Conservation (phyloP, 805 yeast species). For the Saccharomyces kudriavzevii region DNA sequence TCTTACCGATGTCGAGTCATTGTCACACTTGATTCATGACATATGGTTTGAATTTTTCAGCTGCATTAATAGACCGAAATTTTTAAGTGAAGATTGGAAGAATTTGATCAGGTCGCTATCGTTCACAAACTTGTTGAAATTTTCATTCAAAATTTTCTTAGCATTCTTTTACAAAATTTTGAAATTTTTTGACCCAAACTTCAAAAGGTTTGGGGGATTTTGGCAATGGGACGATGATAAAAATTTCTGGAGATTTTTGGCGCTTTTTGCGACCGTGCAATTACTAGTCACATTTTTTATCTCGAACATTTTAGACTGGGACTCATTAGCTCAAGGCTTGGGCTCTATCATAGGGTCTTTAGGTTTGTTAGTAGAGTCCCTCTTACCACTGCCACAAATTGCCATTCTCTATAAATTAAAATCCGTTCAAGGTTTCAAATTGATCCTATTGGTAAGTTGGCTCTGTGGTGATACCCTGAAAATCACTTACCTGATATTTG, state of each 20-base stretch:
- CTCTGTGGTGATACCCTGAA: slow-evolving; percentile 80
- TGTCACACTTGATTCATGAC: slow-evolving; percentile 24
- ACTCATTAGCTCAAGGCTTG: slow-evolving; percentile 48
- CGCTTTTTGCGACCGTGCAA: slow-evolving; percentile 36
- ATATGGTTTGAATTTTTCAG: slow-evolving; percentile 29
- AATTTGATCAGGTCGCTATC: slow-evolving; percentile 17
- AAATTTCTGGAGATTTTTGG: slow-evolving; percentile 57
- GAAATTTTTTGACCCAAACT: slow-evolving; percentile 63
- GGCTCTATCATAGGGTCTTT: slow-evolving; percentile 45
- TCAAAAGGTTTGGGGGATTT: slow-evolving; percentile 53
- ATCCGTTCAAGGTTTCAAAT: slow-evolving; percentile 71
- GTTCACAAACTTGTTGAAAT: slow-evolving; percentile 15
- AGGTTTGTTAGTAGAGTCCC: slow-evolving; percentile 65
- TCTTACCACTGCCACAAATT: slow-evolving; percentile 71
- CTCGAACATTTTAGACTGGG: slow-evolving; percentile 31
- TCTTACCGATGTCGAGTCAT: slow-evolving; percentile 31
- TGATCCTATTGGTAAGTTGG: slow-evolving; percentile 74
- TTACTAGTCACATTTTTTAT: slow-evolving; percentile 27
- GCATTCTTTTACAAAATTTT: slow-evolving; percentile 35
- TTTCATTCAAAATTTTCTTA: slow-evolving; percentile 20
- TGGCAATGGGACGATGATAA: slow-evolving; percentile 78
- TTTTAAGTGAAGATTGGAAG: slow-evolving; percentile 26
- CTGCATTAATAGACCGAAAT: slow-evolving; percentile 10
- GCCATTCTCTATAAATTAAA: slow-evolving; percentile 57
- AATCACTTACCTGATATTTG: slow-evolving; percentile 63